phyloP scores from a whole-genome alignment of 257 asterid genomes.

The Voacanga thouarsii region DNA sequence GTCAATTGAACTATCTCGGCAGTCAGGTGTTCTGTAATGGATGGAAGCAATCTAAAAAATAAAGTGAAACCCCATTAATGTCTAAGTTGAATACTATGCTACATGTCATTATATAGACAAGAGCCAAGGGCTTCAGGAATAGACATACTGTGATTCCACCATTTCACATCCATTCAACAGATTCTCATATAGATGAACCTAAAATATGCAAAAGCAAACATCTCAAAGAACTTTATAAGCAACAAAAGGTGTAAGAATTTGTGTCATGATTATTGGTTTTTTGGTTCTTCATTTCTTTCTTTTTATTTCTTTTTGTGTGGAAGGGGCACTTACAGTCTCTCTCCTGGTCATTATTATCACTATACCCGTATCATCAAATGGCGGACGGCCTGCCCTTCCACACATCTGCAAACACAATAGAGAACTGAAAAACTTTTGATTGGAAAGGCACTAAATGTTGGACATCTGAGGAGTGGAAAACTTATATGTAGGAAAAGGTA shows the following conservation, averaged over 20 bases:
- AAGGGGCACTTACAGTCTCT: conserved; percentile 65
- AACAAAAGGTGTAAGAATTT: not conserved
- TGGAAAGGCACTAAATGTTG: conserved; percentile 9
- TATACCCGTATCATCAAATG: conserved; percentile 92
- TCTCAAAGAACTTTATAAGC: conserved; percentile 15
- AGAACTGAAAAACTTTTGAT: conserved; percentile 10
- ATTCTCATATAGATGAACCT: conserved; percentile 95
- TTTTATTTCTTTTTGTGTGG: not conserved
- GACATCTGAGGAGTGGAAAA: not conserved
- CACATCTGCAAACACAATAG: conserved; percentile 63
- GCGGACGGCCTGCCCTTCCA: conserved; percentile 99
- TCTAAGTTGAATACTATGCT: conserved; percentile 11
- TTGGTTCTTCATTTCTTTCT: not conserved
- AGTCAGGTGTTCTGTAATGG: conserved; percentile 87
- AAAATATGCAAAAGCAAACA: conserved; percentile 23
- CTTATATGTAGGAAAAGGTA: conserved; percentile 19
- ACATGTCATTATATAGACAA: conserved; percentile 8
- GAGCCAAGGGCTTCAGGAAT: conserved; percentile 18
- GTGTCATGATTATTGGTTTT: not conserved
- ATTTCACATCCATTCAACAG: conserved; percentile 86
- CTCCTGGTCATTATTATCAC: conserved; percentile 96
- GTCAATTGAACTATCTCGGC: conserved; percentile 98
- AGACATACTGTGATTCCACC: conserved; percentile 98
- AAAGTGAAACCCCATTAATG: conserved; percentile 27
- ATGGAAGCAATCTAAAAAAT: conserved; percentile 75